Conservation (phyloP, 2,329 filamentous ascomycete genomes). For the Plectosphaerella sp. region DNA sequence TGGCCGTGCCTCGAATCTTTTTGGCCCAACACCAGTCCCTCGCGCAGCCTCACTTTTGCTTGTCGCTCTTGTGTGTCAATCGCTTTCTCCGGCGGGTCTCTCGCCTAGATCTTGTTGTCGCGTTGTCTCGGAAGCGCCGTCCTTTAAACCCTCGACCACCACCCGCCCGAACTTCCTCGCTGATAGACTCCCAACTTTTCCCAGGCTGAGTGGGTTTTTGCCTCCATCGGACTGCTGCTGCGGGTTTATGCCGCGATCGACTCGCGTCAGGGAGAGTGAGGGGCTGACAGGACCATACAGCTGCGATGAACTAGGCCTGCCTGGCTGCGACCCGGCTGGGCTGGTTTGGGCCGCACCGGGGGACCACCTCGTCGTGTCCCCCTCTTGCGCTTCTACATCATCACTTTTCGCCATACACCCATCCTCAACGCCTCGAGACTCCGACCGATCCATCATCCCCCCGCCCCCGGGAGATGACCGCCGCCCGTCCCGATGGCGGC, state of each 20-base stretch:
- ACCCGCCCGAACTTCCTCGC: background rate
- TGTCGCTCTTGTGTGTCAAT: background rate
- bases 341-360: conserved; percentile 23
- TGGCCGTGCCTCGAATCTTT: background rate
- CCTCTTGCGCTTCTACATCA: background rate
- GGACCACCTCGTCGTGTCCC: conserved; percentile 4
- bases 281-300: conserved; percentile 1
- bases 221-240: background rate
- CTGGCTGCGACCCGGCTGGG: conserved; percentile 28
- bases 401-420: conserved; percentile 5
- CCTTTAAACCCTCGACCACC: background rate
- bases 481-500: conserved; percentile 45
- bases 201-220: background rate
- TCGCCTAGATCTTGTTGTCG: background rate
- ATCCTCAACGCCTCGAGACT: conserved; percentile 9
- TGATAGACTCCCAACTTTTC: background rate
- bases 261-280: background rate
- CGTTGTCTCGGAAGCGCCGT: background rate
- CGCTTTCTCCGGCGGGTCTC: background rate
- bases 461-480: conserved; percentile 25
- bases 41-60: background rate
- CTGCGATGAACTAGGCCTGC: conserved; percentile 28
- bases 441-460: background rate
- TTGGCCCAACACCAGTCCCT: background rate
- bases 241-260: background rate